These are phyloP conservation scores for Nyctanthes arbortristis DNA, from an alignment of 257 asterid genomes.

Conservation along the genomic window DNA sequence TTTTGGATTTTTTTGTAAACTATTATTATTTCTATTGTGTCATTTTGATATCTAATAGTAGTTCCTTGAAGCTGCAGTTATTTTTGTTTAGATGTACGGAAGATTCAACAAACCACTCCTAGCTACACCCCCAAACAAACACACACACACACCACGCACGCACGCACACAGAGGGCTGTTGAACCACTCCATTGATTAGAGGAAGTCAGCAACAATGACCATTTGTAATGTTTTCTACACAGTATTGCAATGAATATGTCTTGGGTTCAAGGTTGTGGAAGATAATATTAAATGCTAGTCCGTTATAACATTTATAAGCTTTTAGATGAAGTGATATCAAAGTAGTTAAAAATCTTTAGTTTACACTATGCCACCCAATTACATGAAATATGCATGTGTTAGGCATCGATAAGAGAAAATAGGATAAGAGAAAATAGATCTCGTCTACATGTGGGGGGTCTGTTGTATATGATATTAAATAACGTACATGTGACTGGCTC, in stretches of 20 bases:
- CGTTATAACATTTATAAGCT: no score
- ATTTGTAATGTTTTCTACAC: background rate
- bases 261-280: no score
- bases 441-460: no score
- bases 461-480: no score
- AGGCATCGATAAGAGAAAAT: no score
- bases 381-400: no score
- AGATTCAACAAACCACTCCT: background rate
- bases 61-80: background rate
- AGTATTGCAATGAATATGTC: background rate
- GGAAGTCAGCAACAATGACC: background rate
- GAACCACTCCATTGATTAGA: background rate
- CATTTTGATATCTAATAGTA: background rate
- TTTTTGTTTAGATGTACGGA: background rate
- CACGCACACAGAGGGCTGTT: background rate
- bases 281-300: no score
- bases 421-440: no score
- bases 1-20: background rate
- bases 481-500: no score
- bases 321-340: background rate
- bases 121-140: background rate
- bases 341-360: no score
- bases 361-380: no score
- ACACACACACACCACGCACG: background rate
- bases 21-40: background rate